Base-by-base conservation (phyloP, 306 rosid genomes). In the Glycyrrhiza uralensis region DNA sequence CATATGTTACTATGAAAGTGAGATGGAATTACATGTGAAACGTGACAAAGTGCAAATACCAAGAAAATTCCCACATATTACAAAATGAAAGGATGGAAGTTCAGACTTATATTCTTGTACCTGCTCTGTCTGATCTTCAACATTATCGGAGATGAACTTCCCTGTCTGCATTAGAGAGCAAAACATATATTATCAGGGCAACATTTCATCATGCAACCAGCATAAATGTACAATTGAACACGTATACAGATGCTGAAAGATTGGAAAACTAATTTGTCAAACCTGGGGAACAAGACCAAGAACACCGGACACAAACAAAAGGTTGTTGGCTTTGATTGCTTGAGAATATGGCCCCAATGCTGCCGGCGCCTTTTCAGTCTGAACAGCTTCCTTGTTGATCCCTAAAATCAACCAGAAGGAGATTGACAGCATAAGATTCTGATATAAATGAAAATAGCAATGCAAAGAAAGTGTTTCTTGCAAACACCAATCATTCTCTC, bases 291-390 rank as follows among this genome's bases (percentile, higher is more conserved):
- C 74, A 66, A 94, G 91, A 62, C 98, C 98, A 35, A 94, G 92
- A 47, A 84, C 88, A n/a, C 98, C 98, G 5, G 98, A 94, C 46
- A 94, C 92, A 72, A 83, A 87, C 35, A 94, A 76, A 46, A 85
- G 82, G 78, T 94, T 86, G 85, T 86, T 86, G 78, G 95, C 86
- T 81, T 91, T 89, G 81, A 89, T 91, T 63, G 95, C 98, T 75
- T 94, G 98, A 56, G 98, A 94, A 71, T 94, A 94, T 6, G 97
- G 98, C 0, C 98, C 98, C 81, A 94, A 80, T 41, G 98, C 97
- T 0, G 96, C 98, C 0, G 97, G 98, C 41, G 98, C 98, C 80
- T 87, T 89, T 51, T 94, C 97, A 7, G 96, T 86, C 20, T 86
- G 79, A 72, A 94, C 91, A 82, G 87, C 92, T 81, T 91, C 96